phyloP scores from a whole-genome alignment of 139 green algal genomes.

The Diplosphaera chodatii region DNA sequence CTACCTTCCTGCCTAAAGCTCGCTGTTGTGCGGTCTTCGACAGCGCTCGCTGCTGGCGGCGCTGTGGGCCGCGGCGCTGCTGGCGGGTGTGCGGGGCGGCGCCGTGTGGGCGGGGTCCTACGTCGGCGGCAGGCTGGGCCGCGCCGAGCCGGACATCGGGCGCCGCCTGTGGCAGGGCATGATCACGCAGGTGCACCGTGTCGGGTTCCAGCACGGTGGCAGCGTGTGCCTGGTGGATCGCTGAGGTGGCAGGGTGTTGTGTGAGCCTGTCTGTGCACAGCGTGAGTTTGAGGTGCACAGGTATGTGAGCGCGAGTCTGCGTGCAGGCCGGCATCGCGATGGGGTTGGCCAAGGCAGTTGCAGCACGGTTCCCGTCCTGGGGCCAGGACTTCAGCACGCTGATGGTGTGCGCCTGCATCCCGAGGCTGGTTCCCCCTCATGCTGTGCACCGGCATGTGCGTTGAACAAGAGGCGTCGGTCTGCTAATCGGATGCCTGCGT shows the following conservation, averaged over 20 bases:
- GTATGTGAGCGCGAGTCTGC: too few relatives aligned
- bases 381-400: slow-evolving; percentile 68
- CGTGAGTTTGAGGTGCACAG: too few relatives aligned
- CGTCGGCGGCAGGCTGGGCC: slow-evolving; percentile 46
- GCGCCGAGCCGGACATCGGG: slow-evolving; percentile 30
- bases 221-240: neutral
- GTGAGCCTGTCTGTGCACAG: too few relatives aligned
- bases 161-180: slow-evolving; percentile 68
- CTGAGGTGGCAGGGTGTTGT: neutral
- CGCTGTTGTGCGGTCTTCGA: neutral
- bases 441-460: too few relatives aligned
- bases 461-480: too few relatives aligned
- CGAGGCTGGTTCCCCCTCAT: neutral
- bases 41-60: slow-evolving; percentile 54
- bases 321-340: slow-evolving; percentile 76
- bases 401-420: slow-evolving; percentile 37
- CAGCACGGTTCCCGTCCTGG: slow-evolving; percentile 59
- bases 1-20: neutral
- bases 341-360: slow-evolving; percentile 67
- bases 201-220: too few relatives aligned
- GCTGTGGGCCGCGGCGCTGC: slow-evolving; percentile 44
- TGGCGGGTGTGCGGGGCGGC: slow-evolving; percentile 48
- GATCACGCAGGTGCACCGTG: slow-evolving; percentile 82
- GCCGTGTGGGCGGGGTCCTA: slow-evolving; percentile 60
- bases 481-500: too few relatives aligned